These are phyloP conservation scores for Omphalotus guepiniiformis DNA, from an alignment of 768 basidiomycete genomes.

Conservation along the genomic window DNA sequence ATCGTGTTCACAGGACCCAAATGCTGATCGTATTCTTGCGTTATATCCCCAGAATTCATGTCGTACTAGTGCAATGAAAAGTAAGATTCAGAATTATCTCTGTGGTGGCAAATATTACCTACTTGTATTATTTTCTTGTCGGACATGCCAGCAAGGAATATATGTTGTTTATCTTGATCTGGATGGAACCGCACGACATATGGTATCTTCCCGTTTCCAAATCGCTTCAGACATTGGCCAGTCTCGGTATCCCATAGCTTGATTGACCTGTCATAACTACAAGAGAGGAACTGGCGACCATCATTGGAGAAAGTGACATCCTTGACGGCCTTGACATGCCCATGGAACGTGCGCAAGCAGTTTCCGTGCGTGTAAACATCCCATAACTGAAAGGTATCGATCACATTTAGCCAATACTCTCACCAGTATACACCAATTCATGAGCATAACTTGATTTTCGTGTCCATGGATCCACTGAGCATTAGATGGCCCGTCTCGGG, in stretches of 20 bases:
- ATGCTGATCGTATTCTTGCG: constrained; percentile 98
- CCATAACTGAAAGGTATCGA: constrained; percentile 86
- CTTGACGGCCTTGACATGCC: constrained; percentile 94
- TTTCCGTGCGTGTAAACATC: constrained; percentile 97
- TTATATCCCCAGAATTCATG: constrained; percentile 91
- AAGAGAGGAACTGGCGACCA: constrained; percentile 84
- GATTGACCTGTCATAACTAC: constrained; percentile 94
- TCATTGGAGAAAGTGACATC: constrained; percentile 95
- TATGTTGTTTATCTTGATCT: constrained; percentile 91
- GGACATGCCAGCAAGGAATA: constrained; percentile 97
- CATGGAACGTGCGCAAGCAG: constrained; percentile 94
- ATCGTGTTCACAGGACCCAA: constrained; percentile 98
- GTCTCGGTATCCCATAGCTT: constrained; percentile 99
- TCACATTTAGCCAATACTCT: too few species aligned
- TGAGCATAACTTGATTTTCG: constrained; percentile 83
- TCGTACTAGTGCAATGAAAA: constrained; percentile 69
- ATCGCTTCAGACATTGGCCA: constrained; percentile 93
- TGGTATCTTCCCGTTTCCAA: constrained; percentile 96
- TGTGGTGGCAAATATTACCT: constrained; percentile 16
- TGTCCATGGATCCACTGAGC: constrained; percentile 96
- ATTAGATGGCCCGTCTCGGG: constrained; percentile 91
- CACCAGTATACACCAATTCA: too few species aligned
- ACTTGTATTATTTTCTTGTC: constrained; percentile 99
- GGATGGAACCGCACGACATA: constrained; percentile 96
- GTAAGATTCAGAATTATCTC: constrained; percentile 1